These are phyloP conservation scores for Inga leiocalycina DNA, from an alignment of 306 rosid species.

Conservation along the genomic window DNA sequence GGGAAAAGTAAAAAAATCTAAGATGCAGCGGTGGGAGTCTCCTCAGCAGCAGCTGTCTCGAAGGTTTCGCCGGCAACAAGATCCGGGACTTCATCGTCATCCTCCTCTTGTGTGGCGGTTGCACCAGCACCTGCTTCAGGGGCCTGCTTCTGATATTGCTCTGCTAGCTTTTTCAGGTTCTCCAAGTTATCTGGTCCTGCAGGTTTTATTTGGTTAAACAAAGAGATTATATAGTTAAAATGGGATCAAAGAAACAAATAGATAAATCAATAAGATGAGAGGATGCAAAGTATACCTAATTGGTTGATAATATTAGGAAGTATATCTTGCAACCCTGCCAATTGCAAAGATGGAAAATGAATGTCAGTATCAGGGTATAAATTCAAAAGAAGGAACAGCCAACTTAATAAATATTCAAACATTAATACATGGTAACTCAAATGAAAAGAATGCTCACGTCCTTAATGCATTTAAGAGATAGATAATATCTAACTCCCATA, in stretches of 20 bases:
- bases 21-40: conserved; percentile 35
- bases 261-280: neutral
- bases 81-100: conserved; percentile 89
- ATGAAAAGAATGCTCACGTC: neutral
- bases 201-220: neutral
- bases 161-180: conserved; percentile 84
- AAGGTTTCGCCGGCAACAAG: conserved; percentile 88
- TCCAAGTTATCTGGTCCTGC: conserved; percentile 94
- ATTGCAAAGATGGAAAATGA: neutral
- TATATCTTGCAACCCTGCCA: conserved; percentile 92
- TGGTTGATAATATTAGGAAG: conserved; percentile 92
- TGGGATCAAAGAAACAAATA: neutral
- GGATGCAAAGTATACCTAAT: conserved; percentile 53
- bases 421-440: neutral
- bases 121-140: conserved; percentile 67
- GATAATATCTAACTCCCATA: neutral
- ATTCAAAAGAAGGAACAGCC: neutral
- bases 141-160: conserved; percentile 84
- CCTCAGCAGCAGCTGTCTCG: conserved; percentile 89
- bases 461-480: neutral
- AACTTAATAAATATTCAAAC: neutral
- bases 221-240: neutral
- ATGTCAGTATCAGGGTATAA: too few relatives aligned
- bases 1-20: conserved; percentile 46
- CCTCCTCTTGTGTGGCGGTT: conserved; percentile 49